phyloP scores from a whole-genome alignment of 2,329 filamentous ascomycete species.

The Sporothrix pallida region DNA sequence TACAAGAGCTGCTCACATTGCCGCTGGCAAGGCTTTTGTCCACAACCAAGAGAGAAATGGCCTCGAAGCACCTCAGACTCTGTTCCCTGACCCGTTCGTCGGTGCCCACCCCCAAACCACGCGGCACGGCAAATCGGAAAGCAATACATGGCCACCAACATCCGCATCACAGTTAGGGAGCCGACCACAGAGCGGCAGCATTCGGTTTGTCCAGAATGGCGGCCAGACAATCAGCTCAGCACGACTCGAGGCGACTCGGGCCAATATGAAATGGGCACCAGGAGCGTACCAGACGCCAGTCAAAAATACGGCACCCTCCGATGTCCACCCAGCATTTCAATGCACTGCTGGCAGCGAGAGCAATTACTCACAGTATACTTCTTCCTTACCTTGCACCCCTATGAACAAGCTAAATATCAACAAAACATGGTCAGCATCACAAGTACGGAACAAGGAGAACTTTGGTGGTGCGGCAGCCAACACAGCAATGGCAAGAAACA shows the following conservation, averaged over 20 bases:
- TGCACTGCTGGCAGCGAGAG: conserved; percentile 30
- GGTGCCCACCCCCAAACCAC: neutral
- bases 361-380: conserved; percentile 29
- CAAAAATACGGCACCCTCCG: neutral
- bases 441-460: conserved; percentile 36
- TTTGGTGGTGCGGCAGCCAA: neutral
- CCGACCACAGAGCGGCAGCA: conserved; percentile 50
- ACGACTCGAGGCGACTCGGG: neutral
- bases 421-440: conserved; percentile 32
- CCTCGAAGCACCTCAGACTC: conserved; percentile 42
- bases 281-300: neutral
- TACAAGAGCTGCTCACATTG: conserved; percentile 65
- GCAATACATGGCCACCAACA: neutral
- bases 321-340: neutral
- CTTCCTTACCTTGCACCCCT: conserved; percentile 19
- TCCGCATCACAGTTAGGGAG: neutral
- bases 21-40: conserved; percentile 65
- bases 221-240: conserved; percentile 12
- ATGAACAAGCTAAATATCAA: conserved; percentile 26
- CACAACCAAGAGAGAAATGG: conserved; percentile 54
- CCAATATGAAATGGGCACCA: neutral
- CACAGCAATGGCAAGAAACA: conserved; percentile 3
- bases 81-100: conserved; percentile 27
- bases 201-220: conserved; percentile 55
- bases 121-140: neutral